Evolutionary conservation across 495 filamentous ascomycete genomes (phyloP).

Genomic region (Podospora pseudocomata): DNA sequence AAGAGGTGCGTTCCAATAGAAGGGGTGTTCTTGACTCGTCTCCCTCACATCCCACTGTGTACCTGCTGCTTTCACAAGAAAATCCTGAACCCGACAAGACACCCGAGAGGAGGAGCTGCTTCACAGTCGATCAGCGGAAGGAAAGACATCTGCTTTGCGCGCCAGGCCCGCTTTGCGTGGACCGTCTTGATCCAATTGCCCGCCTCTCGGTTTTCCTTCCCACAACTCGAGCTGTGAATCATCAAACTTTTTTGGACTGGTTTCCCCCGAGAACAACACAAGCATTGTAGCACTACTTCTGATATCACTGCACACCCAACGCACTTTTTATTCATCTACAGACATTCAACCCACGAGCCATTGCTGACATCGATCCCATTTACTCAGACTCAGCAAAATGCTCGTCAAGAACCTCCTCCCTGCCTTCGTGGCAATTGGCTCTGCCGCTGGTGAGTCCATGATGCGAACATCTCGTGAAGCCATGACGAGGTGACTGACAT

Average conservation of each 20-base stretch:
- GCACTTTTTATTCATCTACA: constrained; percentile 1
- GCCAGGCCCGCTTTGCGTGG: neutral
- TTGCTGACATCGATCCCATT: constrained; percentile 27
- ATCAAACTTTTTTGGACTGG: constrained; percentile 11
- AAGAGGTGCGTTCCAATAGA: constrained; percentile 16
- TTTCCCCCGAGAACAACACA: neutral
- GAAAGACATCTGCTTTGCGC: neutral
- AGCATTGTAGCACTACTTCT: constrained; percentile 9
- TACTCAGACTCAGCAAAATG: constrained; percentile 56
- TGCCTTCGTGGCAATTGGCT: constrained; percentile 65
- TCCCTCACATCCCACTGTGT: neutral
- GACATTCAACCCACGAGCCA: neutral
- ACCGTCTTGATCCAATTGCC: neutral
- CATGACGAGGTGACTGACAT: constrained; percentile 11
- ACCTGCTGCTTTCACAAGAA: neutral
- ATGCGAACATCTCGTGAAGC: neutral
- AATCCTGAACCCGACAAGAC: neutral
- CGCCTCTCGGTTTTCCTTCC: neutral
- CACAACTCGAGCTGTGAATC: constrained; percentile 5
- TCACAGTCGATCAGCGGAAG: neutral
- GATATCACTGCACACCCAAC: constrained; percentile 11
- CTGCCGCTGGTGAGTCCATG: constrained; percentile 59
- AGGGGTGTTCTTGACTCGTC: neutral
- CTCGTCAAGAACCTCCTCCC: constrained; percentile 69
- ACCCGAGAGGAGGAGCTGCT: constrained; percentile 1